These are phyloP conservation scores for Amanita fuliginea DNA, from an alignment of 768 basidiomycete species.

Conservation along the genomic window DNA sequence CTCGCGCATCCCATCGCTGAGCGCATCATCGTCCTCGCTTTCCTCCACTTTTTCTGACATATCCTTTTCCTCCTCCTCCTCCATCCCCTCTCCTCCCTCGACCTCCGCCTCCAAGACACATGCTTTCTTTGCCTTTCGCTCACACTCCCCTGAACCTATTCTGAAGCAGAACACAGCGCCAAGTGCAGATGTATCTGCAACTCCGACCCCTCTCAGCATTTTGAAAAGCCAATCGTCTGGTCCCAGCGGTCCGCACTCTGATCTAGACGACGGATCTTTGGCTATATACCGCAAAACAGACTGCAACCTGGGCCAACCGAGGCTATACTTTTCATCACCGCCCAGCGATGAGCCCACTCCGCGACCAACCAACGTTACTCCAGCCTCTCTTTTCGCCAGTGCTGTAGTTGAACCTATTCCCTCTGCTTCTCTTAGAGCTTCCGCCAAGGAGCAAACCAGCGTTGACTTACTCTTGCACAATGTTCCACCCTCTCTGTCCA, in stretches of 20 bases:
- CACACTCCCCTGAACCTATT: slow-evolving; percentile 20
- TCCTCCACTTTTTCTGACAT: slow-evolving; percentile 29
- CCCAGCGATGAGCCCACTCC: slow-evolving; percentile 10
- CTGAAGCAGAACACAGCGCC: slow-evolving; percentile 11
- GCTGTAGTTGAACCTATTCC: background rate
- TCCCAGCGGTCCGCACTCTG: background rate
- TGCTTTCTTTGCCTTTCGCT: slow-evolving; percentile 33
- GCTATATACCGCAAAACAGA: background rate
- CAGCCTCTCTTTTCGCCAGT: background rate
- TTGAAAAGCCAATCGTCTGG: background rate
- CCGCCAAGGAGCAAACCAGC: background rate
- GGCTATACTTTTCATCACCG: background rate
- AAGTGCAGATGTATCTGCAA: slow-evolving; percentile 20
- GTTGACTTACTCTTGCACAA: background rate
- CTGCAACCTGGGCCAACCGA: background rate
- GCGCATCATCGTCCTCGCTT: slow-evolving; percentile 21
- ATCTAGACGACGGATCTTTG: background rate
- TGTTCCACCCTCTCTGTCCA: background rate
- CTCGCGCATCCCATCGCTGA: slow-evolving; percentile 18
- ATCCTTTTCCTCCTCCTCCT: slow-evolving; percentile 13
- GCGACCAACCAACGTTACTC: slow-evolving; percentile 9
- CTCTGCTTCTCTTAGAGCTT: no score
- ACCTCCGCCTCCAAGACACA: slow-evolving; percentile 30
- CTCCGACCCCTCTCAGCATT: slow-evolving; percentile 10
- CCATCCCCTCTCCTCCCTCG: slow-evolving; percentile 12